Conservation (phyloP, 129 eudicot species). For the Escallonia herrerae region DNA sequence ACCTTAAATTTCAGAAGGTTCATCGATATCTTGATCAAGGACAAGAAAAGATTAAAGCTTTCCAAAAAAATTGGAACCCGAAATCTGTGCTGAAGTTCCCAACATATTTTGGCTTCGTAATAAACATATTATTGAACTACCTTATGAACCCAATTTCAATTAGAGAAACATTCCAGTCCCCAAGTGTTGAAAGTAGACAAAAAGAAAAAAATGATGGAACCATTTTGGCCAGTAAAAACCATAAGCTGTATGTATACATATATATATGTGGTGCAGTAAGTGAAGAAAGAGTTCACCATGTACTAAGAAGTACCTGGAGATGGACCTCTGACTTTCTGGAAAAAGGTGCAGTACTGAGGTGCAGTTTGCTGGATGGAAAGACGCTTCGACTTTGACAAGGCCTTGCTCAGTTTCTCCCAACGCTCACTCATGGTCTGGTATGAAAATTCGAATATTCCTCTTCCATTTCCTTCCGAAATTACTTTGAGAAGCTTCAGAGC, state of each 20-base stretch:
- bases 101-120: too few species aligned
- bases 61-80: too few species aligned
- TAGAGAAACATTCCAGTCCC: not conserved
- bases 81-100: not conserved
- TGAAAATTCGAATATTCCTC: slow-evolving; percentile 37
- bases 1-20: not conserved
- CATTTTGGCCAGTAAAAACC: not conserved
- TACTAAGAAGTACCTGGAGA: slow-evolving; percentile 50
- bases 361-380: slow-evolving; percentile 52
- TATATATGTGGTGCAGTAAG: not conserved
- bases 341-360: slow-evolving; percentile 48
- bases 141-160: too few species aligned
- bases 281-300: not conserved
- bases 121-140: not conserved
- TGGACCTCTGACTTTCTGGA: slow-evolving; percentile 41
- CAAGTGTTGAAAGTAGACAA: not conserved
- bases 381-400: slow-evolving; percentile 39
- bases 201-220: not conserved
- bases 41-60: not conserved
- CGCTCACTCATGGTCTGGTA: slow-evolving; percentile 40
- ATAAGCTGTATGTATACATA: not conserved
- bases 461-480: slow-evolving; percentile 31
- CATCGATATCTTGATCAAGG: not conserved
- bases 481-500: slow-evolving; percentile 49
- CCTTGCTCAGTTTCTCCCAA: slow-evolving; percentile 38